Percentiles rank a stretch among this genome's conserved stretches.
These are phyloP conservation scores for Phaffomyces opuntiae DNA, from an alignment of 805 yeast species.

Conservation along the genomic window DNA sequence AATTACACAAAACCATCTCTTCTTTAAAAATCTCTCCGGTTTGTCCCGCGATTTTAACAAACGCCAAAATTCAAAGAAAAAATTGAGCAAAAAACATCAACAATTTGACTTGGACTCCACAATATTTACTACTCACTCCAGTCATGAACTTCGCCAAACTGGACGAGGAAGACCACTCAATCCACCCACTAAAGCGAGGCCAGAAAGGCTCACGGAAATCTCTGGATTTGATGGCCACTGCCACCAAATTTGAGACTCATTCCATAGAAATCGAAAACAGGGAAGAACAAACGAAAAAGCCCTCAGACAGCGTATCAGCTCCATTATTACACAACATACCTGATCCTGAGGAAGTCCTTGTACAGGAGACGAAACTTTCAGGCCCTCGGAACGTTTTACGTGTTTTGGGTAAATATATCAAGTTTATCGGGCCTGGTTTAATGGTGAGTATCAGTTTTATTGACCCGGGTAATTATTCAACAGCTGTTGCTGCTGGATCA, in stretches of 20 bases:
- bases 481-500: constrained; percentile 93
- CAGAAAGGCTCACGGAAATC: background rate
- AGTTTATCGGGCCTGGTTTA: constrained; percentile 89
- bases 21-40: background rate
- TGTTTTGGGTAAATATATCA: constrained; percentile 30
- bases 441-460: constrained; percentile 94
- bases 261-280: background rate
- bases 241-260: background rate
- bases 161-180: constrained; percentile 8
- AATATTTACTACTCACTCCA: background rate
- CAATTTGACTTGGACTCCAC: background rate
- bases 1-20: too few species aligned
- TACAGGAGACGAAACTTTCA: background rate
- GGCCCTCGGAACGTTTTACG: constrained; percentile 6
- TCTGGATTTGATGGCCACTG: background rate
- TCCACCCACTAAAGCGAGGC: background rate
- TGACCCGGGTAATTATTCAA: constrained; percentile 97
- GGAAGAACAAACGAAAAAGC: background rate
- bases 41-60: background rate
- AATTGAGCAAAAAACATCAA: background rate
- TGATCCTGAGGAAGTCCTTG: background rate
- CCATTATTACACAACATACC: background rate
- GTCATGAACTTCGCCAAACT: constrained; percentile 18
- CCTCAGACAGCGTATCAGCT: background rate
- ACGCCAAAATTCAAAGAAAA: background rate